These are phyloP conservation scores for Bolboschoenus planiculmis DNA, from an alignment of 176 grass and related monocot genomes.

Conservation along the genomic window DNA sequence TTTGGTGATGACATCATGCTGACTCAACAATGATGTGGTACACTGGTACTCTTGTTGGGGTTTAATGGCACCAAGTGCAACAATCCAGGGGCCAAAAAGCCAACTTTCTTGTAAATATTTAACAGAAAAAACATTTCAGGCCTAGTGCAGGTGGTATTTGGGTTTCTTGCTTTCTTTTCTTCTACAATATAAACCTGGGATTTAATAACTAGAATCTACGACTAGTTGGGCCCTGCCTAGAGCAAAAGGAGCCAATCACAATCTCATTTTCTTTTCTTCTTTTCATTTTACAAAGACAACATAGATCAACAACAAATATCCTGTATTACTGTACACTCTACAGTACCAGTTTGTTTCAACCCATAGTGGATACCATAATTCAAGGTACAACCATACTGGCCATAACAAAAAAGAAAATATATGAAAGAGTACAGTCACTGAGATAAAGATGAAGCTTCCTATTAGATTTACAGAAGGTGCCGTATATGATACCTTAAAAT, in stretches of 20 bases:
- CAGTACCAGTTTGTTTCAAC: not conserved
- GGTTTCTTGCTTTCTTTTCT: not conserved
- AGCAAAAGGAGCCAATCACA: not conserved
- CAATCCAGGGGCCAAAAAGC: not conserved
- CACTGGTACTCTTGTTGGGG: not conserved
- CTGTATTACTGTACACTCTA: not conserved
- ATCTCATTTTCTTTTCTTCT: not conserved
- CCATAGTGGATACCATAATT: not conserved
- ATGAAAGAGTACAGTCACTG: not conserved
- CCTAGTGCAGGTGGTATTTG: not conserved
- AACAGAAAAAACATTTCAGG: not conserved
- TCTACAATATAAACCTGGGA: not conserved
- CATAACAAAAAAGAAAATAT: not conserved
- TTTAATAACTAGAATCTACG: not conserved
- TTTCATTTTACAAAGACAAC: not conserved
- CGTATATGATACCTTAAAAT: slow-evolving; percentile 47
- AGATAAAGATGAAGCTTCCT: not conserved
- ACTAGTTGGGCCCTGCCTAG: not conserved
- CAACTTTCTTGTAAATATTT: not conserved
- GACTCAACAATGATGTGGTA: not conserved
- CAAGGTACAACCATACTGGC: not conserved
- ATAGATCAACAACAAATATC: not conserved
- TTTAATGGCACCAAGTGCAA: not conserved
- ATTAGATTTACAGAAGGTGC: not conserved
- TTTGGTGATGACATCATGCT: not conserved